Evolutionary conservation across 371 early-diverging fungal species (phyloP).

Genomic region (Mucor indicus): DNA sequence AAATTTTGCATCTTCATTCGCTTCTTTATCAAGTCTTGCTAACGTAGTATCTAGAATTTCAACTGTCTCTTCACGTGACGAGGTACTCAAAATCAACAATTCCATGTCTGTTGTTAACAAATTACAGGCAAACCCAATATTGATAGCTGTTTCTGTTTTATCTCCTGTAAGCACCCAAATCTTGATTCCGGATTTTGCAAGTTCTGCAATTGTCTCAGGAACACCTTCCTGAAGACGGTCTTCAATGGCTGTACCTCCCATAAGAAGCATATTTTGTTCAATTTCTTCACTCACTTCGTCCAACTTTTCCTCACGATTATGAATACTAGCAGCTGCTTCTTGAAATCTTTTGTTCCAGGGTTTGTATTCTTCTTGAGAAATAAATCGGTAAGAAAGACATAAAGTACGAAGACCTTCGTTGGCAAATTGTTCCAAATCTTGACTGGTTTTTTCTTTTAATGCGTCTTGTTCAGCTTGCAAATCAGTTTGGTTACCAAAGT

Average conservation of each 20-base stretch:
- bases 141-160: constrained; percentile 85
- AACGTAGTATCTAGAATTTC: constrained; percentile 66
- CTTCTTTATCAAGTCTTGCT: constrained; percentile 57
- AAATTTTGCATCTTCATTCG: constrained; percentile 40
- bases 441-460: constrained; percentile 23
- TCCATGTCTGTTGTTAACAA: constrained; percentile 68
- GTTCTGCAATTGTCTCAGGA: constrained; percentile 74
- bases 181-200: constrained; percentile 84
- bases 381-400: constrained; percentile 73
- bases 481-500: constrained; percentile 40
- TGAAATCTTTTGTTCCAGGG: constrained; percentile 59
- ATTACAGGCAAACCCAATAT: constrained; percentile 80
- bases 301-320: constrained; percentile 70
- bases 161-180: constrained; percentile 97
- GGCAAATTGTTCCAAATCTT: constrained; percentile 72
- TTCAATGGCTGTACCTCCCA: constrained; percentile 93
- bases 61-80: constrained; percentile 52
- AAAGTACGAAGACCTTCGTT: constrained; percentile 87
- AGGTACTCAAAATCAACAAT: constrained; percentile 63
- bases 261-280: constrained; percentile 67
- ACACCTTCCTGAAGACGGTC: constrained; percentile 91
- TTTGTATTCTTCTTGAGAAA: constrained; percentile 69
- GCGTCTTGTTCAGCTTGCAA: constrained; percentile 41
- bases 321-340: constrained; percentile 62
- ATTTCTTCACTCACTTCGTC: constrained; percentile 71